Base-by-base conservation (phyloP, 2,329 filamentous ascomycete species). In the Monosporascus sp. region DNA sequence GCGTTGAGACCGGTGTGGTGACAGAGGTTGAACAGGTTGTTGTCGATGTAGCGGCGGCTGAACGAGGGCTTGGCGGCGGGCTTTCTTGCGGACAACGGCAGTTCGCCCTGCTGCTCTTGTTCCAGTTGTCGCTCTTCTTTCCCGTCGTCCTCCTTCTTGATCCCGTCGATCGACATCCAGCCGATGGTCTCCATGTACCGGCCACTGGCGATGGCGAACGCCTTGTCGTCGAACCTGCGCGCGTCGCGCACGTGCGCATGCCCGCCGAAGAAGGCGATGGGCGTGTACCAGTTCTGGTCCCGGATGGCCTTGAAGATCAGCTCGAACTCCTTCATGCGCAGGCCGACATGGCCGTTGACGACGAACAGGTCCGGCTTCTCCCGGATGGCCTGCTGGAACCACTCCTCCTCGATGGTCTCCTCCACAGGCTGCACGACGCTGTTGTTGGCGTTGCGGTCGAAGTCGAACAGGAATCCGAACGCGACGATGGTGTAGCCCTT, bases 381-480 rank as follows among this genome's bases (percentile, higher is more conserved):
- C n/a, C 80, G 78, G 52, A 97, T 88, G 7, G 90, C 90, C 52
- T 89, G 78, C 61, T 90, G 86, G 65, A 97, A 97, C 94, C 94
- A 99, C 6, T 83, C 71, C 67, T 96, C 85, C 65, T 89, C 84
- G 61, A 97, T 80, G 0, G 90, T 88, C 8, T 95, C 81, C 59
- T 88, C 83, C 2, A 96, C 92, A 0, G 80, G 82, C 60, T 90
- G 85, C 0, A 97, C 89, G 3, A 90, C 76, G 0, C 90, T 96
- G 68, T 97, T 97, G 68, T 96, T 94, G 52, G 88, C 87, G 68
- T 96, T 96, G 18, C 86, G 85, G 1, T 82, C 89, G 63, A 99
- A 99, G 72, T 99, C 85, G 70, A 97, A 99, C 3, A 99, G 74
- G 70, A 99, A 97, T 2, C 94, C 94, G 68, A 99, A 92, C 0